Evolutionary conservation across 225 moss, liverwort and hornwort genomes (phyloP), one percentile per base, ranked within the genome.

Genomic region (Neckera pumila): DNA sequence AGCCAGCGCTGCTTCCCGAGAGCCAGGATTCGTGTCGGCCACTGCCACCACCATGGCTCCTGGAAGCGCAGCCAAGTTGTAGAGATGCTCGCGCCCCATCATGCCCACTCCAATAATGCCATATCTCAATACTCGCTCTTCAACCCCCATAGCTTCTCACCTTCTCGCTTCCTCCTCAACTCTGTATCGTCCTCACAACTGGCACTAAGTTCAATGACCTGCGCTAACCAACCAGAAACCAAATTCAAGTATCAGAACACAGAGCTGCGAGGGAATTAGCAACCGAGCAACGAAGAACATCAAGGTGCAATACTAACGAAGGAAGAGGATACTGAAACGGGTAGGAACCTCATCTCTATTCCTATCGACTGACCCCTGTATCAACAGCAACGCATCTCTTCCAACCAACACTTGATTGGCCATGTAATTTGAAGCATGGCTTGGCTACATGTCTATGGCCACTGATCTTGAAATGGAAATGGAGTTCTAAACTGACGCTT

Each of bases 41-140:
- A 96, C 93, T 36, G 97, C 97, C 79, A 95, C 95, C 76, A 97
- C 97, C 66, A 86, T 77, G 49, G 92, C 89, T 49, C 97, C 97
- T 47, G 94, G 88, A 25, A 97, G 88, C 66, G 89, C 93, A 28
- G 95, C 94, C 85, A 97, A 76, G 73, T 97, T 97, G 88, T 92
- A 89, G 90, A 97, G 84, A 89, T 97, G 97, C 85, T 97, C 97
- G 14, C 94, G 92, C 19, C 97, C 97, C 97, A 97, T 97, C 97
- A 97, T 97, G 76, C 97, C 97, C 75, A 94, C 94, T 45, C 97
- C 97, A 60, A 97, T 94, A 70, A 97, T 94, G 27, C 97, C 97
- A 89, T 96, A 97, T 14, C 91, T 89, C 82, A 92, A 79, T 31
- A 85, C 74, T 57, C 72, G 90, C 79, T 79, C 87, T 26, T 73